These are phyloP conservation scores for Tritrichomonas foetus DNA, from an alignment of 208 protist genomes.

Conservation along the genomic window DNA sequence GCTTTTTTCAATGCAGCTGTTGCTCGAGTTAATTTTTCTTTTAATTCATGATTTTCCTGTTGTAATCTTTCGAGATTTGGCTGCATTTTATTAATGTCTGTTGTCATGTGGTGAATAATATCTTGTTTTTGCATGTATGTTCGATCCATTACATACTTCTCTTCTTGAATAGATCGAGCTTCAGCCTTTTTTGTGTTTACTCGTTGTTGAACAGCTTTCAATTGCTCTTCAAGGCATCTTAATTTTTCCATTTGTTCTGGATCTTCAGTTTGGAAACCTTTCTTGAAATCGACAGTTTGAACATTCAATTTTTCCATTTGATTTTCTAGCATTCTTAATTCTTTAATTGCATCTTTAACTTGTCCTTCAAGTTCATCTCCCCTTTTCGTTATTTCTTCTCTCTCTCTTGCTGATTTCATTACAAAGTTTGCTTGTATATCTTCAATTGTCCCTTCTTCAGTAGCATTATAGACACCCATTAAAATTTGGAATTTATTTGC, in stretches of 20 bases:
- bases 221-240: background rate
- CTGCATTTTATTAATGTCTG: background rate
- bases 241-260: background rate
- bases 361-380: slow-evolving; percentile 35
- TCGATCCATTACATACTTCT: background rate
- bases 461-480: background rate
- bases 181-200: background rate
- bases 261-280: background rate
- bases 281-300: background rate
- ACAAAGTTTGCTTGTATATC: background rate
- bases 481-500: background rate
- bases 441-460: background rate
- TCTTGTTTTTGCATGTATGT: background rate
- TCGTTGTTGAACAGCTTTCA: background rate
- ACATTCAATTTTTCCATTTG: background rate
- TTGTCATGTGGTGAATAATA: background rate
- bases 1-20: background rate
- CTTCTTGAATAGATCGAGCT: background rate
- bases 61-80: background rate
- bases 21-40: background rate
- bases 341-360: background rate
- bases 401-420: background rate
- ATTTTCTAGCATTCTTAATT: background rate
- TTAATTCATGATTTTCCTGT: background rate
- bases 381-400: background rate